These are phyloP conservation scores for Wickerhamiella qilinensis DNA, from an alignment of 805 yeast genomes.

Conservation along the genomic window DNA sequence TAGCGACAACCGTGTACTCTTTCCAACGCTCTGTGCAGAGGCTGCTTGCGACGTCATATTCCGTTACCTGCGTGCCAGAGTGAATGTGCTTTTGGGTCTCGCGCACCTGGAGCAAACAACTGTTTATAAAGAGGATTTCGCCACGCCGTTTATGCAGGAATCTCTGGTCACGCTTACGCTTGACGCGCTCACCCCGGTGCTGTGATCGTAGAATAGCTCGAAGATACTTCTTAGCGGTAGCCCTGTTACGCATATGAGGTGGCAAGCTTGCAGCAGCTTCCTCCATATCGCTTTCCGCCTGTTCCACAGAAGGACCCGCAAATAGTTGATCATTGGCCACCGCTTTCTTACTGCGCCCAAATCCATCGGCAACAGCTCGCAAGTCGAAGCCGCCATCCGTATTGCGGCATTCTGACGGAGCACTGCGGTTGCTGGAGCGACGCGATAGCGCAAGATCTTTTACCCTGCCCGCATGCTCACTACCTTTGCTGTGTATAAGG, in stretches of 20 bases:
- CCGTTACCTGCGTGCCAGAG: slow-evolving; percentile 26
- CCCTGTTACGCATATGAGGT: not conserved
- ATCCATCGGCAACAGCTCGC: not conserved
- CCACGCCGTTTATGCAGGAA: slow-evolving; percentile 25
- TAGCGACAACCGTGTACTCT: slow-evolving; percentile 58
- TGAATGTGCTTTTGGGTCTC: not conserved
- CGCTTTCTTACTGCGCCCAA: not conserved
- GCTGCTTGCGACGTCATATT: slow-evolving; percentile 35
- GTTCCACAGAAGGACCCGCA: not conserved
- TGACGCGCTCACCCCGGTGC: not conserved
- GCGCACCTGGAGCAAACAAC: slow-evolving; percentile 49
- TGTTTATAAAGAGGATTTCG: slow-evolving; percentile 48
- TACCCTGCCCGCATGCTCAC: too few species aligned
- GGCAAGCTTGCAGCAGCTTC: too few species aligned
- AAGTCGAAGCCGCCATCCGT: not conserved
- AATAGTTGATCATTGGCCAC: not conserved
- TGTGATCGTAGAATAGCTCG: not conserved
- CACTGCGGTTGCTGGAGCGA: not conserved
- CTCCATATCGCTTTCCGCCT: not conserved
- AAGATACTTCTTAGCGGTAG: not conserved
- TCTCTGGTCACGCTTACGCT: not conserved
- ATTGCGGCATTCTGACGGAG: not conserved
- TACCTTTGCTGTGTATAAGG: too few species aligned
- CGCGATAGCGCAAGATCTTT: not conserved
- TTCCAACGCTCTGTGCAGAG: slow-evolving; percentile 58